phyloP scores from a whole-genome alignment of 1,284 basidiomycete species.

The Somion occarium region DNA sequence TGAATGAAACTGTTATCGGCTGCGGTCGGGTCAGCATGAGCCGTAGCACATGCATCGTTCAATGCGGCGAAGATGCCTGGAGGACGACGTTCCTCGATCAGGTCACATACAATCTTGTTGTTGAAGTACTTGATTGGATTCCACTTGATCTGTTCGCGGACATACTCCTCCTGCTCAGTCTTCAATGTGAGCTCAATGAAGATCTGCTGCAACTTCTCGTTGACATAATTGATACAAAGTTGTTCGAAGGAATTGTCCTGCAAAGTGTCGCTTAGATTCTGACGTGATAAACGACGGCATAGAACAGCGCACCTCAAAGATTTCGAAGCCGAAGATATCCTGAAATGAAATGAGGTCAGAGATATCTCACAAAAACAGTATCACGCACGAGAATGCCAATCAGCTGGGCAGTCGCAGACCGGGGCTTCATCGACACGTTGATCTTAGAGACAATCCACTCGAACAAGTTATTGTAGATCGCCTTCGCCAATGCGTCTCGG shows the following conservation, averaged over 20 bases:
- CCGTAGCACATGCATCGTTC: conserved; percentile 98
- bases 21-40: conserved; percentile 94
- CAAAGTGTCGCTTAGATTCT: conserved; percentile 1
- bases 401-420: conserved; percentile 71
- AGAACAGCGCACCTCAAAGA: conserved; percentile 68
- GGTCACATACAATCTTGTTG: conserved; percentile 95
- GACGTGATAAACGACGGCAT: neutral
- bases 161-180: conserved; percentile 99
- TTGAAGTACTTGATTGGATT: conserved; percentile 98
- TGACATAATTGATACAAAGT: conserved; percentile 99
- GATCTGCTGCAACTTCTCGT: conserved; percentile 98
- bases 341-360: conserved; percentile 22
- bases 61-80: conserved; percentile 97
- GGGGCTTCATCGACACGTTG: conserved; percentile 94
- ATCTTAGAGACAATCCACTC: conserved; percentile 99
- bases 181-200: conserved; percentile 99
- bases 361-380: too few relatives aligned
- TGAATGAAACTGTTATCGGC: conserved; percentile 98
- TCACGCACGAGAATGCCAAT: conserved; percentile 89
- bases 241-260: conserved; percentile 99
- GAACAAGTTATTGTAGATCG: conserved; percentile 98
- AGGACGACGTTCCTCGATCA: conserved; percentile 95
- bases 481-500: conserved; percentile 92
- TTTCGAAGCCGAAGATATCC: conserved; percentile 99
- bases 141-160: conserved; percentile 98